Base-by-base conservation (phyloP, 2,329 filamentous ascomycete species). In the Dactylellina haptotyla region DNA sequence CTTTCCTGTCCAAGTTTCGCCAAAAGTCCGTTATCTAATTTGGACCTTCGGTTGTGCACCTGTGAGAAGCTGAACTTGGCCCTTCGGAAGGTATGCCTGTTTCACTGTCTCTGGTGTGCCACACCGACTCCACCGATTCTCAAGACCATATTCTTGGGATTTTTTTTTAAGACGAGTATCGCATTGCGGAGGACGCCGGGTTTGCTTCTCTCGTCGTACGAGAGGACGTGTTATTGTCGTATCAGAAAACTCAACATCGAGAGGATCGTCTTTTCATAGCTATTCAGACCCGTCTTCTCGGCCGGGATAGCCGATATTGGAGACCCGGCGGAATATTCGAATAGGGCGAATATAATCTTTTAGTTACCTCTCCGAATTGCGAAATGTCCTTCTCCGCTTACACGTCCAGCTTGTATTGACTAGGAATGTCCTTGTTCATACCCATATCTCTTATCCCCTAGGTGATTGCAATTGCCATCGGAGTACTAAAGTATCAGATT, bases 121-220 rank as follows among this genome's bases (percentile, higher is more conserved):
- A 65, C 59, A 64, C 66, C 18, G 39, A 26, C 58, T 58, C 66
- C 43, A 51, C 58, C 39, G 28, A 65, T 46, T 53, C n/a, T 57
- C 58, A 53, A 57, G 50, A 58, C 66, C 67, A 30, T 56, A 53
- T 50, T 65, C 59, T 72, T 58, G 67, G 67, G 67, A 59, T 56
- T 71, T n/a, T n/a, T n/a, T n/a, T n/a, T 46, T 6, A 25, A 45
- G 48, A 37, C 23, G 59, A 39, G 48, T 50, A 61, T 72, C 59
- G 59, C 67, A 71, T 53, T 59, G 51, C 58, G 66, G 66, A 71
- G 43, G 50, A 50, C 43, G 66, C 30, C 66, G 51, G 50, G 25
- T 34, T 50, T 32, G 30, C n/a, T 63, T 63, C 53, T 56, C 57
- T 50, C 43, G 32, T 72, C 59, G 53, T 65, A 65, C 59, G 53